Evolutionary conservation across 1,284 basidiomycete genomes (phyloP), one percentile per base, ranked within the genome.

Genomic region (Cystobasidium pallidum): DNA sequence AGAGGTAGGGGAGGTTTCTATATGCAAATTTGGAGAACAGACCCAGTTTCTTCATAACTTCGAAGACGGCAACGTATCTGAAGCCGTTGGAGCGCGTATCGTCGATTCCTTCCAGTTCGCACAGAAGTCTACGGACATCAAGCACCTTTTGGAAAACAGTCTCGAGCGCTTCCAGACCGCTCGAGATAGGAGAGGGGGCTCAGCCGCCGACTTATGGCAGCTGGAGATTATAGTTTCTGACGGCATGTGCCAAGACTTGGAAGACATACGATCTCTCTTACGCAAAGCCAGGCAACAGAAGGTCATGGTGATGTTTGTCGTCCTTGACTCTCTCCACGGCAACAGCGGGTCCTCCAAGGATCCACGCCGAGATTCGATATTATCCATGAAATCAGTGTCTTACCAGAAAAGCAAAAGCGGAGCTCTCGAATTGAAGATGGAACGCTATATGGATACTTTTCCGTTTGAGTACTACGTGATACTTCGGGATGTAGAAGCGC

Each of bases 391-490:
- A 75, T 91, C 91, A 76, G 94, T 91, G 21, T 88, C 89, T 65
- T 96, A 94, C 84, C 89, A 88, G 80, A 86, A 86, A 65, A 86
- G 91, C n/a, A 77, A 79, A 1, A 88, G 91, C 75, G 95, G 95
- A 24, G 81, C 82, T 74, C 89, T 94, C 87, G 91, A 97, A 81
- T 83, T 99, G 76, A 88, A 91, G 79, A 88, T 97, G 84, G 86
- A 90, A 78, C 87, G 91, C 61, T 98, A 98, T 58, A 82, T 97
- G 77, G 94, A 98, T 80, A 90, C 92, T 2, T 99, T 99, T 86
- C 96, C 96, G 0, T 99, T 99, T 83, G 93, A 97, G 82, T 96
- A 96, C 81, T 99, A 94, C 77, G 90, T 98, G 62, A 91, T 99
- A 19, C 83, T 99, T 55, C 85, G 93, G 73, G 88, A 91, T 78